Percentiles rank a stretch among this genome's conserved stretches.
phyloP scores from a whole-genome alignment of 129 eudicot species.

The Tanacetum coccineum region DNA sequence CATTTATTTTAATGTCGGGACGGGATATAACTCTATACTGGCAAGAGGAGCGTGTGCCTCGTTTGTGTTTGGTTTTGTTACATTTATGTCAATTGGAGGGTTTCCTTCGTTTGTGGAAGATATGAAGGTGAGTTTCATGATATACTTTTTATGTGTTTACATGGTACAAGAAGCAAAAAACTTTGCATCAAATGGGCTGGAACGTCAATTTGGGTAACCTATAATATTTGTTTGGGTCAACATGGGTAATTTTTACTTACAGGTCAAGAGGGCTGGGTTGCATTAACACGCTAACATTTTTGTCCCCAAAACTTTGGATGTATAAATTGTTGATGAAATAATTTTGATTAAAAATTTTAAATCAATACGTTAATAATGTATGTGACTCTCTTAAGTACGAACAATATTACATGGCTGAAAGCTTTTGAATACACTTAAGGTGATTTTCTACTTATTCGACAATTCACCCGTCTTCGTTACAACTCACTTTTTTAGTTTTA shows the following conservation, averaged over 20 bases:
- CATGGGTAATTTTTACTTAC: background rate
- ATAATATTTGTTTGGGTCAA: background rate
- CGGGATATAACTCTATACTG: conserved; percentile 75
- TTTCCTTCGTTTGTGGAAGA: conserved; percentile 98
- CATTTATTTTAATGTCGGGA: conserved; percentile 80
- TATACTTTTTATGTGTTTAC: background rate
- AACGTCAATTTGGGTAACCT: background rate
- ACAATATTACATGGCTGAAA: no score
- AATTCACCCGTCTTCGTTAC: no score
- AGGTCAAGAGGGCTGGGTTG: background rate
- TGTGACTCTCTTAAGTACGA: no score
- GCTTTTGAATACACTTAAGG: no score
- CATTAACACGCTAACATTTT: no score
- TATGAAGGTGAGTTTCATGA: conserved; percentile 63
- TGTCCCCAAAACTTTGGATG: no score
- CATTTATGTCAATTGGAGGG: conserved; percentile 99
- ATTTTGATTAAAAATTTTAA: no score
- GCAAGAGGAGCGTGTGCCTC: conserved; percentile 99
- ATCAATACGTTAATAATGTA: no score
- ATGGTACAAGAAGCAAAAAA: background rate
- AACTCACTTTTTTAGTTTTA: no score
- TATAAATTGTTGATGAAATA: no score
- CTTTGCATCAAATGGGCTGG: background rate
- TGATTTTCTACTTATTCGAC: no score
- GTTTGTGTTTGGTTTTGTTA: conserved; percentile 94